Conservation (phyloP, 805 yeast genomes). For the Starmerella stellata region DNA sequence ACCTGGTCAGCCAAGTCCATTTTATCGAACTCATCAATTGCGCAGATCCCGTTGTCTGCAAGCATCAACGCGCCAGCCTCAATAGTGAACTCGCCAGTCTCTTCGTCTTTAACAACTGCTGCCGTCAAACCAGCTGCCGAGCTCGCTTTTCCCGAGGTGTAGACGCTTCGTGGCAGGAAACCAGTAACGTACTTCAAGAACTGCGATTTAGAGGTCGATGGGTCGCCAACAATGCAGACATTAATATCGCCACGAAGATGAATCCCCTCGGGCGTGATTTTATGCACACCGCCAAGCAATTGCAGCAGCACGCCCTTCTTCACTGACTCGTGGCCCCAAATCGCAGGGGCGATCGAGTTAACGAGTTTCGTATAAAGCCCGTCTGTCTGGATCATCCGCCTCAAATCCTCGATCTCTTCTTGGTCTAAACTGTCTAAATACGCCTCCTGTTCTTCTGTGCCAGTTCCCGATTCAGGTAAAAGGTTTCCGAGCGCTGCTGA, state of each 20-base stretch:
- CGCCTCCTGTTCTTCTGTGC: conserved; percentile 59
- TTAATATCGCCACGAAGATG: conserved; percentile 92
- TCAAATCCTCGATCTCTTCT: conserved; percentile 67
- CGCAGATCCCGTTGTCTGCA: conserved; percentile 96
- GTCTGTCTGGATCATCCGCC: conserved; percentile 77
- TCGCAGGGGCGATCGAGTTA: conserved; percentile 83
- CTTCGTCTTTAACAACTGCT: conserved; percentile 93
- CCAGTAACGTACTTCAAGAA: conserved; percentile 82
- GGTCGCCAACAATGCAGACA: conserved; percentile 93
- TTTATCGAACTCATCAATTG: conserved; percentile 95
- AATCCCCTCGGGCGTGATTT: conserved; percentile 81
- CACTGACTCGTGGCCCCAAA: conserved; percentile 85
- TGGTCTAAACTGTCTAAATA: conserved; percentile 62
- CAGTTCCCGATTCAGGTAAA: conserved; percentile 29
- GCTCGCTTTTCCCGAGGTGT: conserved; percentile 95
- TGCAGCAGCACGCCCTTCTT: conserved; percentile 84
- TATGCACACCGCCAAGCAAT: conserved; percentile 88
- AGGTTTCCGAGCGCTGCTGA: conserved; percentile 6
- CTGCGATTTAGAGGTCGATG: conserved; percentile 92
- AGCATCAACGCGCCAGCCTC: conserved; percentile 98
- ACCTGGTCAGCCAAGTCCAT: conserved; percentile 94
- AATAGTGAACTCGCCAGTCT: conserved; percentile 88
- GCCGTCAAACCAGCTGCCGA: conserved; percentile 98
- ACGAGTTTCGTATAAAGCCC: conserved; percentile 72
- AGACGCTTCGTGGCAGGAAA: conserved; percentile 83